phyloP scores from a whole-genome alignment of 1,284 basidiomycete species.

The Wallemia hederae region DNA sequence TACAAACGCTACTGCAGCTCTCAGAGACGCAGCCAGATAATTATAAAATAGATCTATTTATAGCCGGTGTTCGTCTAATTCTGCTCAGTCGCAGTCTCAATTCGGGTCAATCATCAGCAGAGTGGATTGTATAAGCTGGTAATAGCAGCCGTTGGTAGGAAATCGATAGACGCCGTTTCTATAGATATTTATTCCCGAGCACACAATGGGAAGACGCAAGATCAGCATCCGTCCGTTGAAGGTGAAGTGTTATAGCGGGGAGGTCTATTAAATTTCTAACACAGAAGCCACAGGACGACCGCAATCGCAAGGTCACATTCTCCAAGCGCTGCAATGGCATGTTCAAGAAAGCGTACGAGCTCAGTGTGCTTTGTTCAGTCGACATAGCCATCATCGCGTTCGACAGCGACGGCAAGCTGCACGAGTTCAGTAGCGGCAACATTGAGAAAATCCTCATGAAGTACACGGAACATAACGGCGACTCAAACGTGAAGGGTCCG shows the following conservation, averaged over 20 bases:
- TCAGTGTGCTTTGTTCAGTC: conserved; percentile 42
- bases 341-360: conserved; percentile 71
- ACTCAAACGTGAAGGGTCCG: conserved; percentile 21
- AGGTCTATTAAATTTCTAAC: too few relatives aligned
- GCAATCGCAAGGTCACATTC: conserved; percentile 69
- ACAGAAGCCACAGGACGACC: conserved; percentile 66
- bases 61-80: too few relatives aligned
- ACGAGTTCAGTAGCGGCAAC: conserved; percentile 28
- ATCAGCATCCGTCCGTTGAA: conserved; percentile 66
- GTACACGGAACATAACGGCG: conserved; percentile 24
- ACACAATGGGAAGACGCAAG: conserved; percentile 50
- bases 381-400: conserved; percentile 40
- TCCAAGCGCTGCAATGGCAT: conserved; percentile 56
- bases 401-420: conserved; percentile 28
- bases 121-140: too few relatives aligned
- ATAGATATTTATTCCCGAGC: too few relatives aligned
- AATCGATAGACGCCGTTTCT: too few relatives aligned
- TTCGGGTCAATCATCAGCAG: too few relatives aligned
- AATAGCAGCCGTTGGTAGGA: too few relatives aligned
- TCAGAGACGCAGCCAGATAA: background rate
- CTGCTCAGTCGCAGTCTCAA: too few relatives aligned
- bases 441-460: conserved; percentile 22
- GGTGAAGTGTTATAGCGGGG: conserved; percentile 18
- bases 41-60: background rate
- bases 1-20: too few relatives aligned